Evolutionary conservation across 441 rosid genomes (phyloP).

Genomic region (Dalechampia spathulata): DNA sequence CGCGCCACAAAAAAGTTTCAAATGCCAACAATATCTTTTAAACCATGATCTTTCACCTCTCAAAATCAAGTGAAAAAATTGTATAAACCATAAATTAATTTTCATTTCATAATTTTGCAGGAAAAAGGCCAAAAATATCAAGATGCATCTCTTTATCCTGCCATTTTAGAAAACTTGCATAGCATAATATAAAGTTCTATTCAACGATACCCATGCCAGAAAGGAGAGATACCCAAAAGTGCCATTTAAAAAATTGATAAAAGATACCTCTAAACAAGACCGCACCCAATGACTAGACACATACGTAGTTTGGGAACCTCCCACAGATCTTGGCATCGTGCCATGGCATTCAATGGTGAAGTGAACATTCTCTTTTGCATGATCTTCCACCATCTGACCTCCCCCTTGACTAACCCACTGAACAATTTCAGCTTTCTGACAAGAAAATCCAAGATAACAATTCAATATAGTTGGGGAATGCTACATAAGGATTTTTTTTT

Average conservation of each 20-base stretch:
- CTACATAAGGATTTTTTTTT: no score
- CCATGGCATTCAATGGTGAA: constrained; percentile 88
- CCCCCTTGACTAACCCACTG: constrained; percentile 93
- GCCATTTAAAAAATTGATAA: not conserved
- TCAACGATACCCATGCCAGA: not conserved
- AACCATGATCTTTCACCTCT: not conserved
- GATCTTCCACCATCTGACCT: constrained; percentile 58
- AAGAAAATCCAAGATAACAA: constrained; percentile 3
- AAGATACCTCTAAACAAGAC: constrained; percentile 84
- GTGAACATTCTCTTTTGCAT: constrained; percentile 31
- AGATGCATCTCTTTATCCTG: no score
- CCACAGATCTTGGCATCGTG: constrained; percentile 24
- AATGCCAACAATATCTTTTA: not conserved
- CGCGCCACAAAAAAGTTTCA: not conserved
- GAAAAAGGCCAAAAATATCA: no score
- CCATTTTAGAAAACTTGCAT: no score
- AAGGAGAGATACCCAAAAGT: not conserved
- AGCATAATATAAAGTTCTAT: not conserved
- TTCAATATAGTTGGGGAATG: not conserved
- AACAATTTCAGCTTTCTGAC: constrained; percentile 76
- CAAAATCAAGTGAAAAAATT: no score
- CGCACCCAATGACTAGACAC: constrained; percentile 97
- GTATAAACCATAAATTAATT: no score
- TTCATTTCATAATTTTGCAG: no score
- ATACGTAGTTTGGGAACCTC: constrained; percentile 31